Evolutionary conservation across 352 stramenopile genomes (phyloP).

Genomic region (Phytophthora idaei): DNA sequence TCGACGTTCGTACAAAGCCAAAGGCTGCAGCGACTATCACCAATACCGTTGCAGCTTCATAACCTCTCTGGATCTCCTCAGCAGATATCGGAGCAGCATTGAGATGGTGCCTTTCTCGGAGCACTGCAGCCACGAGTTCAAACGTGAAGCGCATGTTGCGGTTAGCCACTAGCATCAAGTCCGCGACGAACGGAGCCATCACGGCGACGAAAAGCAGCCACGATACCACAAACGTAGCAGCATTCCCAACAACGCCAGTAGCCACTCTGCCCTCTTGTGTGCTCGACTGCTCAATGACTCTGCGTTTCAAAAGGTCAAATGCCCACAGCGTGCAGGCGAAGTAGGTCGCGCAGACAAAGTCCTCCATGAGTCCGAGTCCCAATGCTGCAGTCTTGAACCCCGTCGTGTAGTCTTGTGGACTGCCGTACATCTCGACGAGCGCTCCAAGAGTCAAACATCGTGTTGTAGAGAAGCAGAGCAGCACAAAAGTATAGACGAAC

Average conservation of each 20-base stretch:
- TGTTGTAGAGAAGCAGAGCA: slow-evolving; percentile 25
- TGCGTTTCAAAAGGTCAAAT: slow-evolving; percentile 15
- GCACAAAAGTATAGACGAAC: slow-evolving; percentile 25
- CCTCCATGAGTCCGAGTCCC: slow-evolving; percentile 28
- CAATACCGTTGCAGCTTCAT: slow-evolving; percentile 24
- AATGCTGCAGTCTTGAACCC: slow-evolving; percentile 24
- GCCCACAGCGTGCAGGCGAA: slow-evolving; percentile 27
- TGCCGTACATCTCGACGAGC: slow-evolving; percentile 33
- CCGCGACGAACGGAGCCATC: slow-evolving; percentile 36
- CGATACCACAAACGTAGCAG: slow-evolving; percentile 14
- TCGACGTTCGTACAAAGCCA: slow-evolving; percentile 11
- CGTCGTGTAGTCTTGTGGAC: slow-evolving; percentile 16
- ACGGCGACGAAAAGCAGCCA: slow-evolving; percentile 28
- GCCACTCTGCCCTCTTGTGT: neutral
- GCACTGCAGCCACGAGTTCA: slow-evolving; percentile 30
- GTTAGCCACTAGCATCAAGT: slow-evolving; percentile 41
- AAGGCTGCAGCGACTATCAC: slow-evolving; percentile 19
- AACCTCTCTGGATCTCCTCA: slow-evolving; percentile 36
- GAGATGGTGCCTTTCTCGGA: slow-evolving; percentile 36
- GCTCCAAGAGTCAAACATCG: slow-evolving; percentile 16
- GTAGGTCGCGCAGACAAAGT: slow-evolving; percentile 39
- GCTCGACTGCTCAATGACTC: neutral
- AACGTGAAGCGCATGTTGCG: slow-evolving; percentile 49
- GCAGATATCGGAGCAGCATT: slow-evolving; percentile 36
- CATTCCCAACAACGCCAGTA: slow-evolving; percentile 2